Base-by-base conservation (phyloP, 345 rosid species). In the Ailanthus altissimus region DNA sequence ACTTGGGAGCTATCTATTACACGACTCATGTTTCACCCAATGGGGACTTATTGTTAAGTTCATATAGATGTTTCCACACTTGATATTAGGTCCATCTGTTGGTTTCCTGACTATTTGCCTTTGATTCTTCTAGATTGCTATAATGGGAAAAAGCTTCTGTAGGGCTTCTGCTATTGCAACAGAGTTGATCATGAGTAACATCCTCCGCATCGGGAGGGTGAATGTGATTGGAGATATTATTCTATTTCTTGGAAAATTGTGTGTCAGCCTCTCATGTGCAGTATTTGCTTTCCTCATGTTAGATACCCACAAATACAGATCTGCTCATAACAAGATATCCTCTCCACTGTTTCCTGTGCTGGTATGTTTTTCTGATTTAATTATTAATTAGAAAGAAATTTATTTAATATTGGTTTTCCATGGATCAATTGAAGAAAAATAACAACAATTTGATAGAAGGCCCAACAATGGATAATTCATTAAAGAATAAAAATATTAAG, bases 211-310 rank as follows among this genome's bases (percentile, higher is more conserved):
- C 75, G 99, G 97, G 72, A 89, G 83, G 84, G 93, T 96, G 81
- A 96, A 96, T 82, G 99, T 96, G 58, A 91, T 96, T 18, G 98
- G 99, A 72, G 99, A 96, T 78, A 89, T 93, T 26, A 90, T 96
- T 81, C 90, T 96, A 73, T 90, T 89, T 72, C 94, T 93, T 7
- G 98, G 99, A 60, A 96, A 96, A 78, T 82, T 96, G 63, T 96
- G 98, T 51, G 97, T 96, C 82, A 93, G 98, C 86, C 94, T 96
- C 67, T 84, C 93, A 5, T 92, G 97, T 75, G 94, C 94, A 23
- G 85, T 93, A 74, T 92, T 92, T 36, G 94, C 92, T 53, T 96
- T 96, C 85, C 91, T 96, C 72, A 92, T 96, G 98, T 81, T 96
- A 93, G 99, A 96, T 81, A 50, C 89, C 1, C 97, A 96, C 94